Base-by-base conservation (phyloP, 306 rosid species). In the Potentilla sterilis region DNA sequence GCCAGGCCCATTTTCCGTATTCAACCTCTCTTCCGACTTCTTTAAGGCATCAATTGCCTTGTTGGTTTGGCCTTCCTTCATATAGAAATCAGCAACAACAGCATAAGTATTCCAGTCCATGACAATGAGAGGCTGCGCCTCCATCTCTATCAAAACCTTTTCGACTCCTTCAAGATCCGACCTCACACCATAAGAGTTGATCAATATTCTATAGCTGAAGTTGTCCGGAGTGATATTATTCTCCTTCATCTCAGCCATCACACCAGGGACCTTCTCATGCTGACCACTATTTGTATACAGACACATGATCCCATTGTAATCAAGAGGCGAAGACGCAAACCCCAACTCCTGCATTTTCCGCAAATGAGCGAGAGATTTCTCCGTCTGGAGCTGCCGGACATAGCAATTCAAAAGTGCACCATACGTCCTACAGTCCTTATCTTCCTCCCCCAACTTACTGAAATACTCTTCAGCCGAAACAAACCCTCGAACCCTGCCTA, bases 51-150 rank as follows among this genome's bases (percentile, higher is more conserved):
- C 70, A 75, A 81, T 52, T 0, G 96, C 97, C 81, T 92, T 80
- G 34, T 79, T 37, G 0, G 75, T 51, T 48, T 79, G 81, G 44
- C 78, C 88, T 14, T 84, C 87, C 83, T 90, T 90, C 67, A 85
- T 76, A 44, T 84, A 92, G 46, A 83, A 81, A 84, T 89, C 89
- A 9, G 96, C 97, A 54, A 77, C 89, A 0, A 89, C 91, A 6
- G 97, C 79, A 46, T 92, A 92, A 7, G 92, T 91, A 80, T 94
- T 92, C 97, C 96, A 94, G 34, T 90, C 98, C 96, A 87, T 84
- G 73, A 75, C 84, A 71, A 92, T 80, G 71, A 86, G 76, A 38
- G 87, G 62, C 84, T 84, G 92, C 69, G 77, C 38, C 80, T 92
- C 93, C 97, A 95, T 90, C 80, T 92, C 96, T 55, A 76, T 79